A percentile compares a stretch with the other conserved stretches of the same genome.
phyloP scores from a whole-genome alignment of 805 yeast genomes.

The Pichia deserticola region DNA sequence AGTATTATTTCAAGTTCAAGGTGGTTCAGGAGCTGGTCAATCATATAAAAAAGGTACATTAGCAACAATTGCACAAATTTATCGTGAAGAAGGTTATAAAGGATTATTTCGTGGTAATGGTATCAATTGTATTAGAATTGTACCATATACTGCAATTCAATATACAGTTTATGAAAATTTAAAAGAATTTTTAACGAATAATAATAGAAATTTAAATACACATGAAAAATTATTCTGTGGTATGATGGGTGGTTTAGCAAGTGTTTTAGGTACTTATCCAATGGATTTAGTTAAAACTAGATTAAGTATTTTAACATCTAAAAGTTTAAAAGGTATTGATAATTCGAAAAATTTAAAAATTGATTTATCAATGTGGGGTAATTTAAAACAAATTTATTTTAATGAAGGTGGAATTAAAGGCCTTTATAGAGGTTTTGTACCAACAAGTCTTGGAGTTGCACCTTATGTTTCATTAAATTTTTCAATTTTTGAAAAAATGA shows the following conservation, averaged over 20 bases:
- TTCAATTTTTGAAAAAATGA: conserved; percentile 76
- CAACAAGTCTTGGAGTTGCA: conserved; percentile 92
- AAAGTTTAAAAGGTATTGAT: conserved; percentile 37
- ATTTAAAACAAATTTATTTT: conserved; percentile 50
- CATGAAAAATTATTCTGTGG: conserved; percentile 67
- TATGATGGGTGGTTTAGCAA: conserved; percentile 68
- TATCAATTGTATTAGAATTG: conserved; percentile 78
- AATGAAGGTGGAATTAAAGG: conserved; percentile 80
- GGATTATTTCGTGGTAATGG: conserved; percentile 91
- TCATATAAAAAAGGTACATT: conserved; percentile 58
- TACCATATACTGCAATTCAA: conserved; percentile 94
- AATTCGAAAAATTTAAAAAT: conserved; percentile 28
- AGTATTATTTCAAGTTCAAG: conserved; percentile 85
- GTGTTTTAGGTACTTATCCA: conserved; percentile 84
- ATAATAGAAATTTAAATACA: conserved; percentile 36
- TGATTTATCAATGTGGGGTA: conserved; percentile 67
- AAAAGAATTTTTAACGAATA: conserved; percentile 34
- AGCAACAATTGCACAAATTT: conserved; percentile 69
- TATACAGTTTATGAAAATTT: conserved; percentile 72
- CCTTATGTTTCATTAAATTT: conserved; percentile 94
- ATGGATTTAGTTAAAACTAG: conserved; percentile 87
- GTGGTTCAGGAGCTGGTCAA: conserved; percentile 34
- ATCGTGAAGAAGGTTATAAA: conserved; percentile 83
- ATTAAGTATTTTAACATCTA: conserved; percentile 81
- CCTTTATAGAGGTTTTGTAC: conserved; percentile 75